Evolutionary conservation across 805 yeast species (phyloP).

Genomic region (Clavispora asparagi): DNA sequence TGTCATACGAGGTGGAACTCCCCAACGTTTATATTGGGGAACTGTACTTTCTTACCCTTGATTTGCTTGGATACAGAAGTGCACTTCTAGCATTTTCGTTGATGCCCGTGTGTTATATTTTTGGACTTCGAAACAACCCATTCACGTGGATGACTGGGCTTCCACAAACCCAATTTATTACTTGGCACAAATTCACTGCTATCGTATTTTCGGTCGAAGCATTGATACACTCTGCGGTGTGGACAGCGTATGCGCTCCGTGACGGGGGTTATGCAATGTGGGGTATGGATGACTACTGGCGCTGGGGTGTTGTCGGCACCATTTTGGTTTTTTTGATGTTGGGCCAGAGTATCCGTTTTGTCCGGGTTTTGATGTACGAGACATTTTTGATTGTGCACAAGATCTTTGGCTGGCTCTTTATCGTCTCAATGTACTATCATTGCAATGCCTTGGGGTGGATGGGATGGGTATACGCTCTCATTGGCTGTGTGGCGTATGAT

Average conservation of each 20-base stretch:
- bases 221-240: conserved; percentile 12
- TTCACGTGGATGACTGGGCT: conserved; percentile 14
- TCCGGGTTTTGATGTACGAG: conserved; percentile 12
- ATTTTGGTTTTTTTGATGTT: conserved; percentile 10
- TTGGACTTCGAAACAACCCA: conserved; percentile 16
- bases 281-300: conserved; percentile 13
- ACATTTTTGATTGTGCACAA: conserved; percentile 11
- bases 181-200: conserved; percentile 13
- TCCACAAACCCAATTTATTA: conserved; percentile 11
- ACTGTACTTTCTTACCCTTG: conserved; percentile 13
- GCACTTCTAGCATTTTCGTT: conserved; percentile 14
- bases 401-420: conserved; percentile 14
- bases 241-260: conserved; percentile 14
- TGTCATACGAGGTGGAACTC: conserved; percentile 13
- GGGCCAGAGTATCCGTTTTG: conserved; percentile 10
- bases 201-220: conserved; percentile 13
- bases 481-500: conserved; percentile 12
- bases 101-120: conserved; percentile 14
- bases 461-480: conserved; percentile 16
- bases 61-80: conserved; percentile 14
- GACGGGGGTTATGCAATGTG: conserved; percentile 11
- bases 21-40: conserved; percentile 13
- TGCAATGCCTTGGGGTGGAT: conserved; percentile 14
- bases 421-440: conserved; percentile 17
- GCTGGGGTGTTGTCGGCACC: conserved; percentile 15